These are phyloP conservation scores for Xanthoceras sorbifolium DNA, from an alignment of 345 rosid species.

Conservation along the genomic window DNA sequence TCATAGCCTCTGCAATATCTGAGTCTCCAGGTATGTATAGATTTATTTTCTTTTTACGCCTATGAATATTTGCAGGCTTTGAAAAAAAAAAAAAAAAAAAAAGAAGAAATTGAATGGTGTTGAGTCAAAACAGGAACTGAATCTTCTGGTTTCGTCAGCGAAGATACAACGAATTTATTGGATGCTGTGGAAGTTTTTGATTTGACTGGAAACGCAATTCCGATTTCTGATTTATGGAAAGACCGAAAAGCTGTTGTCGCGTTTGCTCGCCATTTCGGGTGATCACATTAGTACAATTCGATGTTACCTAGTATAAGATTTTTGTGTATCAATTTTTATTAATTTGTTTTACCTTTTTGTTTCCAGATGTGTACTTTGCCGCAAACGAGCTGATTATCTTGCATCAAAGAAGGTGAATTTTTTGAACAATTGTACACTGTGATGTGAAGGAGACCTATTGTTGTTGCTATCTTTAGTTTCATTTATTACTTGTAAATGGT, in stretches of 20 bases:
- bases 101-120: neutral
- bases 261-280: conserved; percentile 96
- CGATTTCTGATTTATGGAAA: conserved; percentile 82
- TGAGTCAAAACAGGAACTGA: conserved; percentile 42
- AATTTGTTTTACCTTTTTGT: conserved; percentile 8
- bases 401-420: conserved; percentile 72
- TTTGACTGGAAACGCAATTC: conserved; percentile 64
- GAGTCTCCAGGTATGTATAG: conserved; percentile 58
- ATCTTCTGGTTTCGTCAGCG: conserved; percentile 29
- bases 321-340: neutral
- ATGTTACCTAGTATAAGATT: neutral
- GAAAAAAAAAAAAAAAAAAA: neutral
- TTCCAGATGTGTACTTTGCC: conserved; percentile 82
- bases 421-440: neutral
- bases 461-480: neutral
- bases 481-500: neutral
- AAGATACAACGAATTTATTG: conserved; percentile 42
- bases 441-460: neutral
- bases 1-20: conserved; percentile 52
- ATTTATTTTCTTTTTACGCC: neutral
- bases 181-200: conserved; percentile 62
- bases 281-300: neutral
- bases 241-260: conserved; percentile 82
- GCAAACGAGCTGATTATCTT: conserved; percentile 87
- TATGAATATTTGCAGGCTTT: neutral